phyloP scores from a whole-genome alignment of 2,329 filamentous ascomycete species.

The Lecanosticta acicola region DNA sequence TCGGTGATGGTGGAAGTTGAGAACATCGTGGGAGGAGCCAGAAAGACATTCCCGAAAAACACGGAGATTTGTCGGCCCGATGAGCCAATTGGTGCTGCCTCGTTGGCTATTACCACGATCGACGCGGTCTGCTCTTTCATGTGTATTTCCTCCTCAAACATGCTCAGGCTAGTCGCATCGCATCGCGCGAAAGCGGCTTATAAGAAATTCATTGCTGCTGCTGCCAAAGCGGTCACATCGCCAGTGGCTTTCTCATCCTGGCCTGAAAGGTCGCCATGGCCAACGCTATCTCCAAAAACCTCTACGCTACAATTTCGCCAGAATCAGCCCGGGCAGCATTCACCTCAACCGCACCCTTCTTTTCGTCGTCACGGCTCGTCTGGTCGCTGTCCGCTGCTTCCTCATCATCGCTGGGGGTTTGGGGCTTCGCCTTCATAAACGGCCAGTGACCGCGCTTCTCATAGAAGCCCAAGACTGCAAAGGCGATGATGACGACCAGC shows the following conservation, averaged over 20 bases:
- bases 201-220: too few relatives aligned
- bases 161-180: neutral
- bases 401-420: slow-evolving; percentile 6
- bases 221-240: too few relatives aligned
- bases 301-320: neutral
- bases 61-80: neutral
- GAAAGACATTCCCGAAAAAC: neutral
- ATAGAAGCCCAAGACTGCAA: slow-evolving; percentile 60
- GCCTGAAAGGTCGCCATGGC: too few relatives aligned
- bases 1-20: neutral
- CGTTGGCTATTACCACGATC: neutral
- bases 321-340: neutral
- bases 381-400: slow-evolving; percentile 22
- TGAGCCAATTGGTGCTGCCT: neutral
- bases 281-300: too few relatives aligned
- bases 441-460: slow-evolving; percentile 53
- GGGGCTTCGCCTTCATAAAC: slow-evolving; percentile 34
- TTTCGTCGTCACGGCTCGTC: slow-evolving; percentile 18
- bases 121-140: neutral
- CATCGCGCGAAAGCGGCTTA: too few relatives aligned
- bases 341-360: slow-evolving; percentile 17
- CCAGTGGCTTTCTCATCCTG: too few relatives aligned
- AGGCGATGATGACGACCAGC: slow-evolving; percentile 62
- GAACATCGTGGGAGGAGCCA: neutral
- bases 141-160: neutral